Evolutionary conservation across 2,329 filamentous ascomycete genomes (phyloP).

Genomic region (Aspergillus hiratsukae): DNA sequence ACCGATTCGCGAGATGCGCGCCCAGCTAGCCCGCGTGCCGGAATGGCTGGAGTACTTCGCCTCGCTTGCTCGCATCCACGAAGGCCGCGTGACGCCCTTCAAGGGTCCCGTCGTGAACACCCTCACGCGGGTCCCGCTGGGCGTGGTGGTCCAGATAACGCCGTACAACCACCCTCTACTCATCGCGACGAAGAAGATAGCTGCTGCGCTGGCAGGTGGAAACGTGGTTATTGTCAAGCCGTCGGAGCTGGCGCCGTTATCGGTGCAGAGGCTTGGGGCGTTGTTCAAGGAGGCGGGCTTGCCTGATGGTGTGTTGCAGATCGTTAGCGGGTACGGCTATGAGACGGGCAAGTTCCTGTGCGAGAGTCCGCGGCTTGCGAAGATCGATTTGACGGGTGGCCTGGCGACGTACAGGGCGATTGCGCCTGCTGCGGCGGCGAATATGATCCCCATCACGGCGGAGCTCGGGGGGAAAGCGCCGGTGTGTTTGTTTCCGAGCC

Average conservation of each 20-base stretch:
- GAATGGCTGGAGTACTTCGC: constrained; percentile 70
- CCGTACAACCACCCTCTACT: constrained; percentile 38
- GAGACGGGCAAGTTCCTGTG: constrained; percentile 39
- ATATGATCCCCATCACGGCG: constrained; percentile 31
- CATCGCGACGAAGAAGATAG: constrained; percentile 37
- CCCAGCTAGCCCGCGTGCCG: constrained; percentile 56
- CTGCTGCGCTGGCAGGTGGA: constrained; percentile 37
- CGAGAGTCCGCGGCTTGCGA: constrained; percentile 26
- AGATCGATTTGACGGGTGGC: constrained; percentile 34
- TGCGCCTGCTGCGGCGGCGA: constrained; percentile 27
- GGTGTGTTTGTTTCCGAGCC: constrained; percentile 29
- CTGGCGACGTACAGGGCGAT: constrained; percentile 31
- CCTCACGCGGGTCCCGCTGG: constrained; percentile 32
- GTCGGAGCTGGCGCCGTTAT: constrained; percentile 42
- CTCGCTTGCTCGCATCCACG: constrained; percentile 61
- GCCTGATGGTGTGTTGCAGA: constrained; percentile 41
- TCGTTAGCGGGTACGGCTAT: constrained; percentile 51
- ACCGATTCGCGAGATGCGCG: constrained; percentile 64
- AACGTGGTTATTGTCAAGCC: constrained; percentile 39
- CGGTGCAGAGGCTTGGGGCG: constrained; percentile 35
- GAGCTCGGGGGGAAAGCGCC: constrained; percentile 38
- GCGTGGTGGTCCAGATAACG: constrained; percentile 38
- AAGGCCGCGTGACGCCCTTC: constrained; percentile 63
- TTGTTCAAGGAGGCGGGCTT: constrained; percentile 42
- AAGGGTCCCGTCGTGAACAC: constrained; percentile 38